Conservation (phyloP, 495 filamentous ascomycete genomes). For the Aspergillus panamensis region DNA sequence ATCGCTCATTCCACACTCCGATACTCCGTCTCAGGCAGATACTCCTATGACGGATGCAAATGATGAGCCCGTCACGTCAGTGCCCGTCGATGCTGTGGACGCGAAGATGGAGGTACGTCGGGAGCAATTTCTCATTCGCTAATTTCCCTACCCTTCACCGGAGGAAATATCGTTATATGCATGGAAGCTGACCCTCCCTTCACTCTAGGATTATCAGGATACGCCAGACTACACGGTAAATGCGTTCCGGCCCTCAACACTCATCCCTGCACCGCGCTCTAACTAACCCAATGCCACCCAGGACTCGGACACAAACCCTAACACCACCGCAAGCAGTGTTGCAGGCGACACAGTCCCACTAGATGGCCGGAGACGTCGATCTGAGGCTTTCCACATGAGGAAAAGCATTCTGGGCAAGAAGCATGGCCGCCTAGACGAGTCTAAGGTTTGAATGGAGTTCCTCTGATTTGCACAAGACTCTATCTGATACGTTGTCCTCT, state of each 20-base stretch:
- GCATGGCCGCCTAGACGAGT: conserved; percentile 82
- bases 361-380: conserved; percentile 81
- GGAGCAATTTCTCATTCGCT: not conserved
- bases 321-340: conserved; percentile 86
- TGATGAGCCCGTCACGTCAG: conserved; percentile 43
- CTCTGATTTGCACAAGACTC: not conserved
- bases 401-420: conserved; percentile 93
- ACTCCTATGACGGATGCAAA: conserved; percentile 60
- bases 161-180: not conserved
- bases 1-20: conserved; percentile 46
- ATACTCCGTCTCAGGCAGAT: conserved; percentile 49
- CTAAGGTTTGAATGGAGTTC: conserved; percentile 60
- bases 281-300: conserved; percentile 25
- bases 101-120: conserved; percentile 45
- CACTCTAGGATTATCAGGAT: conserved; percentile 64
- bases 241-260: not conserved
- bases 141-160: not conserved
- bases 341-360: conserved; percentile 58
- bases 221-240: conserved; percentile 75
- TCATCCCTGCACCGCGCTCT: not conserved
- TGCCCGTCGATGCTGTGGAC: conserved; percentile 43
- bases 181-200: not conserved
- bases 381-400: conserved; percentile 80
- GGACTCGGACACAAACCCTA: conserved; percentile 91
- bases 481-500: conserved; percentile 11